Evolutionary conservation across 345 rosid genomes (phyloP).

Genomic region (Populus tremula): DNA sequence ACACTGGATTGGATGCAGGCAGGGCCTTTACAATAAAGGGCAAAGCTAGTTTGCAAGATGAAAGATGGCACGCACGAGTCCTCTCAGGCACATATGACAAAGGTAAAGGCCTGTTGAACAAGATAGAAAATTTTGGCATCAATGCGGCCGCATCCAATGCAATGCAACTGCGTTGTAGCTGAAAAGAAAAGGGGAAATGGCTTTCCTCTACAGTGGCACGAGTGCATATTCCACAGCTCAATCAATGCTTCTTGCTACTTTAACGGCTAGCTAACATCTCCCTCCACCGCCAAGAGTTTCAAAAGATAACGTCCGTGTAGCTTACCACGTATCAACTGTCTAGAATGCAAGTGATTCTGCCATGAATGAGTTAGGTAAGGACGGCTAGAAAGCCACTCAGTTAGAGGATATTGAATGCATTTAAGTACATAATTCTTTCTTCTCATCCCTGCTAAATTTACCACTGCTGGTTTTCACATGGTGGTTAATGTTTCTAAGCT

Average conservation of each 20-base stretch:
- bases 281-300: constrained; percentile 8
- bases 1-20: neutral
- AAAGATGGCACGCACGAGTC: neutral
- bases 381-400: neutral
- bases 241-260: constrained; percentile 35
- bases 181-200: neutral
- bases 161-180: neutral
- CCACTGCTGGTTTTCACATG: no score
- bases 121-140: no score
- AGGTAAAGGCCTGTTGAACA: no score
- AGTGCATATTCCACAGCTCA: neutral
- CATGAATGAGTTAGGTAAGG: neutral
- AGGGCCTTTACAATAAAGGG: neutral
- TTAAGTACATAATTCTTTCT: no score
- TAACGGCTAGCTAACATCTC: constrained; percentile 32
- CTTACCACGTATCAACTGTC: neutral
- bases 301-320: neutral
- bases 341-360: neutral
- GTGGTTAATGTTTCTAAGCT: no score
- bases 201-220: neutral
- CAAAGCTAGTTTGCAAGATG: no score
- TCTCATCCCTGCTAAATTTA: no score
- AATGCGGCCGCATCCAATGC: neutral
- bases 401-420: neutral
- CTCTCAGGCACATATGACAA: neutral